phyloP scores from a whole-genome alignment of 2,329 filamentous ascomycete genomes.

The Helotiales sp. region DNA sequence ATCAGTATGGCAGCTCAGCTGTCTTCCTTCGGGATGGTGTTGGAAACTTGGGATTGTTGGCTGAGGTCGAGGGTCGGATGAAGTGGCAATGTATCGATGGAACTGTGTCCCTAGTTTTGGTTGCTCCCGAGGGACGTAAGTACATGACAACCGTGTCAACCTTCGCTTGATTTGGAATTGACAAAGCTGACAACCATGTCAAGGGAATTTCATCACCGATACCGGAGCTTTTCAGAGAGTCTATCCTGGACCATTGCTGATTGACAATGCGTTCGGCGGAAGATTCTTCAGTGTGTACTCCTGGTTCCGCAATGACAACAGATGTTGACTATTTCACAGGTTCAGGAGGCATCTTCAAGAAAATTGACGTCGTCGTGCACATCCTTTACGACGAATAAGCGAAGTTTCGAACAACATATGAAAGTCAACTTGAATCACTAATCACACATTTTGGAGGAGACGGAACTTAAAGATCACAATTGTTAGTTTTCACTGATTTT shows the following conservation, averaged over 20 bases:
- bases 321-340: background rate
- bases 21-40: background rate
- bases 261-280: background rate
- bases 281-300: background rate
- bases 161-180: background rate
- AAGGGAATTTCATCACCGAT: constrained; percentile 2
- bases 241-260: background rate
- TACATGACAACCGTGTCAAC: background rate
- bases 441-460: background rate
- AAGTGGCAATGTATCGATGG: constrained; percentile 10
- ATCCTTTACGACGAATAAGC: background rate
- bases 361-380: background rate
- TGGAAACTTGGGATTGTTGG: background rate
- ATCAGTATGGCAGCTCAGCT: constrained; percentile 10
- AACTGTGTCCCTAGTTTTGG: background rate
- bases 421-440: background rate
- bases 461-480: background rate
- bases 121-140: background rate
- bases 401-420: background rate
- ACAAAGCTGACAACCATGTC: background rate
- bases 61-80: background rate
- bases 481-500: background rate
- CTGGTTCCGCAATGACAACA: background rate
- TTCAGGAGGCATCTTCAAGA: constrained; percentile 2
- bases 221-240: background rate